Percentiles rank a stretch among this genome's conserved stretches.
These are phyloP conservation scores for Apophysomyces sp. DNA, from an alignment of 371 early-diverging fungal genomes.

Conservation along the genomic window DNA sequence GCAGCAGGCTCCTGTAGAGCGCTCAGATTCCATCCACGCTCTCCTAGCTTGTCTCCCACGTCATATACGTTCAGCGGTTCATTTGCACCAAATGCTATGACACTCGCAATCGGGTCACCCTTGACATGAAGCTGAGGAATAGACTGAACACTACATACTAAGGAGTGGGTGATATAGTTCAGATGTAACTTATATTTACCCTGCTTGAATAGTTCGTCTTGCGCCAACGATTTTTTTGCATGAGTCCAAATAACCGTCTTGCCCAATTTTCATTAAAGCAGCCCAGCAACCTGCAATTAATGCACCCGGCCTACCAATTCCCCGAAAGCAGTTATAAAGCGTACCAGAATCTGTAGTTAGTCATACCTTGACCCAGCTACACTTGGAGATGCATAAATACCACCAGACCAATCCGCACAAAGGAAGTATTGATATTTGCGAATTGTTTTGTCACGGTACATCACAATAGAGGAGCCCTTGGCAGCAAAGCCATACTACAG, in stretches of 20 bases:
- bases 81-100: slow-evolving; percentile 82
- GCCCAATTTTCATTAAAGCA: slow-evolving; percentile 86
- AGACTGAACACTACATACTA: slow-evolving; percentile 40
- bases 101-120: slow-evolving; percentile 85
- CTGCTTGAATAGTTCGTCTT: slow-evolving; percentile 67
- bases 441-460: slow-evolving; percentile 79
- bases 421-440: slow-evolving; percentile 93
- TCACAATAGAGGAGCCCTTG: slow-evolving; percentile 95
- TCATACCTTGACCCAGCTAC: slow-evolving; percentile 85
- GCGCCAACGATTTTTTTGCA: slow-evolving; percentile 81
- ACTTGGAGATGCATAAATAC: slow-evolving; percentile 94
- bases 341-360: background rate
- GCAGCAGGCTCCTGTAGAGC: slow-evolving; percentile 89
- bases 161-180: background rate
- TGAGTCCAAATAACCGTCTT: slow-evolving; percentile 81
- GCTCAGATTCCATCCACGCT: slow-evolving; percentile 85
- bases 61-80: slow-evolving; percentile 77
- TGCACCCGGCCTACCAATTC: slow-evolving; percentile 72
- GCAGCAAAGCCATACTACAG: slow-evolving; percentile 89
- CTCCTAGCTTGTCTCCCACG: slow-evolving; percentile 76
- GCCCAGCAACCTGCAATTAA: slow-evolving; percentile 97
- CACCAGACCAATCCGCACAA: slow-evolving; percentile 92
- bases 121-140: slow-evolving; percentile 80
- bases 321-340: background rate
- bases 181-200: slow-evolving; percentile 38